These are phyloP conservation scores for Neurospora tetraspora DNA, from an alignment of 495 filamentous ascomycete genomes.

Conservation along the genomic window DNA sequence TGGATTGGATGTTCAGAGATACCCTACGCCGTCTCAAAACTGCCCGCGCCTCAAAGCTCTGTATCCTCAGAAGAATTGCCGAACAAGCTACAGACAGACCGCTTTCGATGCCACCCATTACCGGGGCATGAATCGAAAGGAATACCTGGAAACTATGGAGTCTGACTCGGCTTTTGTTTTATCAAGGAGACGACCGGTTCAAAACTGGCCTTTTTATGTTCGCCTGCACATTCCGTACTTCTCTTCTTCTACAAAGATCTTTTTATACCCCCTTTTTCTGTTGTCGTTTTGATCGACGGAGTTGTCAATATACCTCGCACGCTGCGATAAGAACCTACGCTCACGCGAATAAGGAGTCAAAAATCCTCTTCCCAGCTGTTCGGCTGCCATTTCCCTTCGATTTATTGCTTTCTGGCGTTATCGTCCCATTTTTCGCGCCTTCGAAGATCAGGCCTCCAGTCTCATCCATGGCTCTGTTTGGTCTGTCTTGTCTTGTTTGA, in stretches of 20 bases:
- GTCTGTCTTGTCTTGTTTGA: constrained; percentile 10
- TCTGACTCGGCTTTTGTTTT: background rate
- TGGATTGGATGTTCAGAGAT: background rate
- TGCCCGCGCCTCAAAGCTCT: background rate
- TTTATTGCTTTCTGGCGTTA: constrained; percentile 16
- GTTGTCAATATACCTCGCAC: constrained; percentile 10
- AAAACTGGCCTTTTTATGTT: background rate
- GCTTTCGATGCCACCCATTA: background rate
- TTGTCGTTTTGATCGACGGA: constrained; percentile 3
- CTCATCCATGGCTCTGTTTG: background rate
- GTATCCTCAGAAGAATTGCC: background rate
- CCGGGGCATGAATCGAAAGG: background rate
- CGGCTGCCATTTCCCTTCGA: background rate
- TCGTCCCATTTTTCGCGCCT: background rate
- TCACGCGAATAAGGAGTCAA: constrained; percentile 25
- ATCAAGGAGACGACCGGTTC: background rate
- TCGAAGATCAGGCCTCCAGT: background rate
- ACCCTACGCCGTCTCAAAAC: background rate
- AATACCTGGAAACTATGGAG: background rate
- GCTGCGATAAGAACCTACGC: constrained; percentile 27
- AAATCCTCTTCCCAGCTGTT: background rate
- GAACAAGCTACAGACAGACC: background rate
- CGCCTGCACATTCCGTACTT: constrained; percentile 9
- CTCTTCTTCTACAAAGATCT: constrained; percentile 1
- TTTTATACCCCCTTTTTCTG: constrained; percentile 17